Percentiles rank a stretch among this genome's conserved stretches.
Conservation (phyloP, 768 basidiomycete species). For the Psilocybe subaeruginosa region DNA sequence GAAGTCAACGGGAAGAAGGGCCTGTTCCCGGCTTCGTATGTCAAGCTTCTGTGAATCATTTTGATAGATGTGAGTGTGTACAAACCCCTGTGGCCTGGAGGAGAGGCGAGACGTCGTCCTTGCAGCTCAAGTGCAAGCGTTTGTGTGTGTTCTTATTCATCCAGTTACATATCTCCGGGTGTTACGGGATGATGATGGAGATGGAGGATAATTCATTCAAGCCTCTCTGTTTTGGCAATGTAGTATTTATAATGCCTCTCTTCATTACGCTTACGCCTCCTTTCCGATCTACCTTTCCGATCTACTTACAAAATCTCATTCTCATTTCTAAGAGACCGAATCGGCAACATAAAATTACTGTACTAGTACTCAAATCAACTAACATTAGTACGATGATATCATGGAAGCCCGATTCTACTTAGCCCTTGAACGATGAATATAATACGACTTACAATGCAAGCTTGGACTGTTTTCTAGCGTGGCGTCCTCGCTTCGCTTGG, state of each 20-base stretch:
- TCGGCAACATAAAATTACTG: not conserved
- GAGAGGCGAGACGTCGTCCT: not conserved
- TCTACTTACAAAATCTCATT: not conserved
- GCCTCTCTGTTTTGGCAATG: not conserved
- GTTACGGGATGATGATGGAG: not conserved
- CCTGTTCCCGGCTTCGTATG: slow-evolving; percentile 72
- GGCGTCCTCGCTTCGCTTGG: too few species aligned
- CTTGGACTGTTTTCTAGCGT: too few species aligned
- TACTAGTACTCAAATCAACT: not conserved
- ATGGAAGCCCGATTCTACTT: not conserved
- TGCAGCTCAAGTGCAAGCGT: not conserved
- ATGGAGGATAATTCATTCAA: not conserved
- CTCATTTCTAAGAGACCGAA: not conserved
- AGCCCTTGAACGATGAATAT: too few species aligned
- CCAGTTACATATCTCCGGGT: not conserved
- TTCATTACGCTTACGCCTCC: not conserved
- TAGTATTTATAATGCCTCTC: not conserved
- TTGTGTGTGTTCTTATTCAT: not conserved
- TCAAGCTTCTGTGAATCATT: slow-evolving; percentile 36
- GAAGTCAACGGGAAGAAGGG: slow-evolving; percentile 60
- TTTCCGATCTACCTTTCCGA: not conserved
- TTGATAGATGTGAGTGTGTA: not conserved
- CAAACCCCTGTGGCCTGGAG: not conserved
- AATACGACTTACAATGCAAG: too few species aligned
- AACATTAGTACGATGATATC: not conserved